These are phyloP conservation scores for Amauroascus verrucosus DNA, from an alignment of 2,329 filamentous ascomycete genomes.

Conservation along the genomic window DNA sequence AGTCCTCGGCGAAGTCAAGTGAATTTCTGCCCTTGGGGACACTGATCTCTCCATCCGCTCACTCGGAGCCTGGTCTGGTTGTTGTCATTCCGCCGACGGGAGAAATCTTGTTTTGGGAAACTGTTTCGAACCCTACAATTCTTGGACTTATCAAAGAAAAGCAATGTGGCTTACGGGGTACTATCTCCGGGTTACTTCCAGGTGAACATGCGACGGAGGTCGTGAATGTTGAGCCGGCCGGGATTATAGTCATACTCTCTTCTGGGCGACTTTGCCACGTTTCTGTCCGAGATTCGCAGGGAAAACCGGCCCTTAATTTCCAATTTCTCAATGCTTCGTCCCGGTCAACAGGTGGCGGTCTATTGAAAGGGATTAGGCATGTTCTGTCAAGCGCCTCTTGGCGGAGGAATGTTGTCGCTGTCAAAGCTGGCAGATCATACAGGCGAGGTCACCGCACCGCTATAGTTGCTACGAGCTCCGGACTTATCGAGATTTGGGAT, in stretches of 20 bases:
- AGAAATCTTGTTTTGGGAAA: constrained; percentile 90
- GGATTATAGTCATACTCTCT: constrained; percentile 75
- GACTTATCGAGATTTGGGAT: constrained; percentile 74
- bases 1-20: constrained; percentile 52
- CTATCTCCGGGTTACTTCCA: constrained; percentile 62
- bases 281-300: constrained; percentile 74
- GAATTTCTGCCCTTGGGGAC: constrained; percentile 73
- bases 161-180: constrained; percentile 66
- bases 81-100: constrained; percentile 75
- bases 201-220: constrained; percentile 70
- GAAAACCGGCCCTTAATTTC: constrained; percentile 67
- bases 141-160: constrained; percentile 74
- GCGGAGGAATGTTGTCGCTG: constrained; percentile 68
- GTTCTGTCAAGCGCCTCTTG: constrained; percentile 60
- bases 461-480: constrained; percentile 66
- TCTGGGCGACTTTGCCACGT: constrained; percentile 79
- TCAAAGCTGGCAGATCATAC: constrained; percentile 60
- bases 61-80: constrained; percentile 74
- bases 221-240: constrained; percentile 73
- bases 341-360: constrained; percentile 48
- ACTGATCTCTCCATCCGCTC: constrained; percentile 67
- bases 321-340: constrained; percentile 61
- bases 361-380: constrained; percentile 72
- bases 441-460: constrained; percentile 76
- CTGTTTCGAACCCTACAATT: constrained; percentile 76